Evolutionary conservation across 768 basidiomycete species (phyloP).

Genomic region (Paxillus ammoniavirescens): DNA sequence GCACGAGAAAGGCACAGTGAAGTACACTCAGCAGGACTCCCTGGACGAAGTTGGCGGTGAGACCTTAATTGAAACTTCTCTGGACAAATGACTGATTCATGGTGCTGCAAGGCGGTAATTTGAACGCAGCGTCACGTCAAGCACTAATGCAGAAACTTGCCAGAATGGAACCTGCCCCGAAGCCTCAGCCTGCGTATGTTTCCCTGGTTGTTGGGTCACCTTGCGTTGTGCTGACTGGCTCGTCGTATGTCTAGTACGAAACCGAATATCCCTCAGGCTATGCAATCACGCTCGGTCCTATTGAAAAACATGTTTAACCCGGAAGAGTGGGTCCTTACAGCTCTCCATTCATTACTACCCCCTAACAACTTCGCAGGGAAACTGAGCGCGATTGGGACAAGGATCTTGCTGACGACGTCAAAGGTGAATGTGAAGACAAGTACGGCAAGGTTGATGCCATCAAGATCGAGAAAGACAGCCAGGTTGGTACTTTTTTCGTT

Average conservation of each 20-base stretch:
- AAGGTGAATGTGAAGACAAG: constrained; percentile 87
- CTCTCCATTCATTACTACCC: neutral
- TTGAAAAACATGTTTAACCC: constrained; percentile 97
- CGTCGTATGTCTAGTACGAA: constrained; percentile 47
- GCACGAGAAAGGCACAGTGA: constrained; percentile 82
- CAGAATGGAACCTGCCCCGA: constrained; percentile 74
- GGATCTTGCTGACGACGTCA: constrained; percentile 95
- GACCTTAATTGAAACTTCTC: constrained; percentile 8
- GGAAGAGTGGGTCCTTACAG: constrained; percentile 69
- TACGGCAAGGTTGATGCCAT: constrained; percentile 87
- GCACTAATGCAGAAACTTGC: constrained; percentile 99
- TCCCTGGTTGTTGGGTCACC: neutral
- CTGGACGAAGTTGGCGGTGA: constrained; percentile 89
- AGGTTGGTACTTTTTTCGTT: constrained; percentile 50
- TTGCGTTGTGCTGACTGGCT: constrained; percentile 12
- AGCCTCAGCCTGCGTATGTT: constrained; percentile 62
- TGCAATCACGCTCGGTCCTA: constrained; percentile 87
- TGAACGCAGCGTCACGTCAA: constrained; percentile 97
- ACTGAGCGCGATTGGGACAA: constrained; percentile 96
- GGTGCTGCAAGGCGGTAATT: constrained; percentile 74
- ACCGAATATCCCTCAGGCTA: constrained; percentile 77
- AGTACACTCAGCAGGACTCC: constrained; percentile 73
- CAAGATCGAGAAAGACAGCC: constrained; percentile 91
- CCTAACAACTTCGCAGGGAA: constrained; percentile 55
- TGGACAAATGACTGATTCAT: constrained; percentile 9